These are phyloP conservation scores for Cochlearia excelsa DNA, from an alignment of 345 rosid species.

Conservation along the genomic window DNA sequence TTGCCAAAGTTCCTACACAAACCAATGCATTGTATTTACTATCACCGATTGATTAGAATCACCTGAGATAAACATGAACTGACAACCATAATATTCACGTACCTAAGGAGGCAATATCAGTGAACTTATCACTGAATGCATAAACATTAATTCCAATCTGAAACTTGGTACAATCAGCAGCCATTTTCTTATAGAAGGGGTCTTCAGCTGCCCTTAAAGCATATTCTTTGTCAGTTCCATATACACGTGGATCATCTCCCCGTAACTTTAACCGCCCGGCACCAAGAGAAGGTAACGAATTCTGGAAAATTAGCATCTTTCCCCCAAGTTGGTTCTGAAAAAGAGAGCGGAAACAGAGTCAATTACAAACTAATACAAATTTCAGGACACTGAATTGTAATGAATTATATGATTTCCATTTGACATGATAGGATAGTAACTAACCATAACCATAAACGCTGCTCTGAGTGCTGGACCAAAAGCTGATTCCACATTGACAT, in stretches of 20 bases:
- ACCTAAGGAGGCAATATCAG: constrained; percentile 96
- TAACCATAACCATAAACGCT: constrained; percentile 92
- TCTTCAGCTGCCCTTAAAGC: constrained; percentile 84
- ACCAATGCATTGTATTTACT: constrained; percentile 10
- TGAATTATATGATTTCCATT: constrained; percentile 3
- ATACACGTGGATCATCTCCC: constrained; percentile 90
- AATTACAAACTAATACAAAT: constrained; percentile 21
- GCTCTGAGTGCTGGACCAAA: constrained; percentile 98
- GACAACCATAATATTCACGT: constrained; percentile 25
- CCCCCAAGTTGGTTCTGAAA: constrained; percentile 92
- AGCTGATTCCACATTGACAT: constrained; percentile 87
- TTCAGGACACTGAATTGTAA: constrained; percentile 4
- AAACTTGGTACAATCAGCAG: constrained; percentile 96
- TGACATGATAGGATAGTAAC: constrained; percentile 31
- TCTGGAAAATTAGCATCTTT: constrained; percentile 86
- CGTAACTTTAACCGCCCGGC: constrained; percentile 89
- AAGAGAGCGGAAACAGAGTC: constrained; percentile 23
- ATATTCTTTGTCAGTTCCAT: constrained; percentile 95
- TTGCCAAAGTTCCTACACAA: constrained; percentile 75
- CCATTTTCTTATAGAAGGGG: constrained; percentile 94
- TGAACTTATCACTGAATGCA: constrained; percentile 88
- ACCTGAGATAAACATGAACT: constrained; percentile 4
- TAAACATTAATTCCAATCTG: constrained; percentile 92
- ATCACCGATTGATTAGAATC: constrained; percentile 20
- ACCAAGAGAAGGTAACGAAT: constrained; percentile 92